Conservation (phyloP, 345 rosid species). For the Microthlaspi erraticum region DNA sequence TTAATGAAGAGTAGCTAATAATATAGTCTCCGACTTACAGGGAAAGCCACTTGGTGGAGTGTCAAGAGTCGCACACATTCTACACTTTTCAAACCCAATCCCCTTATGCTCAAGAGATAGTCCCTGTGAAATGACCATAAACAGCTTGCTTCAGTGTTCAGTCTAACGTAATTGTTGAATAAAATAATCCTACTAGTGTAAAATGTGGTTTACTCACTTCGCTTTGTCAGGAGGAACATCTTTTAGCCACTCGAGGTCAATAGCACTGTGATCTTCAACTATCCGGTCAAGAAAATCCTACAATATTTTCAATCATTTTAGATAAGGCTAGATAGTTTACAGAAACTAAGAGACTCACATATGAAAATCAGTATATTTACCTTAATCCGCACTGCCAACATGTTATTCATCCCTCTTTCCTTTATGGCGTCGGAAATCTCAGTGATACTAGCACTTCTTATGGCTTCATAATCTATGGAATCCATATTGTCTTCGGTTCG, state of each 20-base stretch:
- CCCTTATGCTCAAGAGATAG: conserved; percentile 79
- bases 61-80: conserved; percentile 94
- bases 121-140: conserved; percentile 60
- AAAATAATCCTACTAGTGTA: conserved; percentile 3
- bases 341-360: background rate
- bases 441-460: conserved; percentile 59
- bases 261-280: conserved; percentile 71
- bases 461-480: conserved; percentile 83
- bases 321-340: conserved; percentile 8
- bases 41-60: conserved; percentile 92
- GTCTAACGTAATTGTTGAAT: conserved; percentile 18
- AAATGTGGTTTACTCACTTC: conserved; percentile 58
- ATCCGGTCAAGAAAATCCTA: conserved; percentile 82
- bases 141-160: conserved; percentile 16
- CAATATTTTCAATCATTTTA: conserved; percentile 43
- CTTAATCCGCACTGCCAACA: conserved; percentile 89
- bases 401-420: conserved; percentile 90
- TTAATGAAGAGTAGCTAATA: conserved; percentile 25
- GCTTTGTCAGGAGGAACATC: conserved; percentile 75
- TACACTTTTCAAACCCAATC: conserved; percentile 92
- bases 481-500: conserved; percentile 64
- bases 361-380: conserved; percentile 45
- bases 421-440: conserved; percentile 69
- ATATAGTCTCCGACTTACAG: conserved; percentile 59
- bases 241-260: conserved; percentile 93